Evolutionary conservation across 1,284 basidiomycete genomes (phyloP), one percentile per base, ranked within the genome.

Genomic region (Somion occarium): DNA sequence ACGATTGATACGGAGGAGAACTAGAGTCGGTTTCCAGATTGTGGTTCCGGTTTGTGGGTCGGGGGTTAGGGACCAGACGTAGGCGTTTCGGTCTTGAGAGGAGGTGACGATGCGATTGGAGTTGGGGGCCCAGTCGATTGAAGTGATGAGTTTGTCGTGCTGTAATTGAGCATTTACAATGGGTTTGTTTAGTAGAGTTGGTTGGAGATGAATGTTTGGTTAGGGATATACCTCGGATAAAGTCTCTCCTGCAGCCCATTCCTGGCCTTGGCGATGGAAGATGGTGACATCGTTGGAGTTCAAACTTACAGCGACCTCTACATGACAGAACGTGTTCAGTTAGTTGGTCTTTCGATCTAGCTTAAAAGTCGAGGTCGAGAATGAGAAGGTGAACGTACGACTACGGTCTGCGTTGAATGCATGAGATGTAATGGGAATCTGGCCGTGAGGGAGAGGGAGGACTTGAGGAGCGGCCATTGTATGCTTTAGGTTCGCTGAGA

Each of bases 71-170:
- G 91, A 86, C 97, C 97, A 99, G 25, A 99, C 97, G 66, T 99
- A 99, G 12, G 97, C 97, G 67, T 99, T 99, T 46, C 97, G 79
- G 68, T 99, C 97, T 70, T 99, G 96, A 23, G 96, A 95, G 61
- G 94, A 93, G 11, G 96, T 98, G 27, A 99, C 97, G 71, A 99
- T 95, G 43, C 93, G 88, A 73, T 99, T 98, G 46, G 95, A 91
- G 61, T 83, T 81, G 7, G 94, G 93, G 2, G 96, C 97, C 97
- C 97, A 99, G 70, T 98, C 96, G 69, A 99, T 97, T 53, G 93
- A 94, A 1, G 96, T 99, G 71, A 99, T 91, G 57, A 89, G 76
- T 74, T 99, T 99, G 78, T 99, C 97, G 73, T 99, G 97, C 93
- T 98, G 61, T 34, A 56, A 38, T 25, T n/a, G n/a, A 25, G 46